phyloP scores from a whole-genome alignment of 495 filamentous ascomycete genomes.

The Neurospora sp. region DNA sequence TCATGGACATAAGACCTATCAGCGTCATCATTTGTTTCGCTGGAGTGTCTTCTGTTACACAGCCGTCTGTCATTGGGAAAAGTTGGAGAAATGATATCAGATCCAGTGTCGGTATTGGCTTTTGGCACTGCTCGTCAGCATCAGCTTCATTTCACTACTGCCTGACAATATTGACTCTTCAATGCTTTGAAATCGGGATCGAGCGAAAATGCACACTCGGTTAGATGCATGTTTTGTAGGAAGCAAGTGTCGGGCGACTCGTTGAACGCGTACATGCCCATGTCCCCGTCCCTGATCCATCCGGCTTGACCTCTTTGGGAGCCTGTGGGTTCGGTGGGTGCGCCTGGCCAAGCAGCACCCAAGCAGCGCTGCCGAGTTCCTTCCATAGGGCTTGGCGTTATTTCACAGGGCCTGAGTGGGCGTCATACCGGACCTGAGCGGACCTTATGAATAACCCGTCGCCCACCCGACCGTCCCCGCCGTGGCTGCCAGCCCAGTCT shows the following conservation, averaged over 20 bases:
- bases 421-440: not conserved
- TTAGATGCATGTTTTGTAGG: not conserved
- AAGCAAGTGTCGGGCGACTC: not conserved
- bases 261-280: not conserved
- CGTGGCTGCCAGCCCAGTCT: not conserved
- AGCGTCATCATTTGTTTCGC: not conserved
- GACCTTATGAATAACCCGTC: not conserved
- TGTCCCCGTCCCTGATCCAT: not conserved
- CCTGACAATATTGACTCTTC: not conserved
- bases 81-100: not conserved
- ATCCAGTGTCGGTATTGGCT: not conserved
- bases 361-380: not conserved
- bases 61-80: not conserved
- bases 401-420: constrained; percentile 1
- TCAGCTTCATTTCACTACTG: not conserved
- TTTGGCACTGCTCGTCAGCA: not conserved
- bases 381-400: constrained; percentile 1
- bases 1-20: not conserved
- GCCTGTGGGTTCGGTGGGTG: not conserved
- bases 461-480: not conserved
- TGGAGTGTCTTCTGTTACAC: not conserved
- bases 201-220: not conserved
- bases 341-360: not conserved
- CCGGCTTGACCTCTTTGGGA: not conserved
- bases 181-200: not conserved